Evolutionary conservation across 768 basidiomycete species (phyloP), one percentile per base, ranked within the genome.

Genomic region (Boletus rex-veris): DNA sequence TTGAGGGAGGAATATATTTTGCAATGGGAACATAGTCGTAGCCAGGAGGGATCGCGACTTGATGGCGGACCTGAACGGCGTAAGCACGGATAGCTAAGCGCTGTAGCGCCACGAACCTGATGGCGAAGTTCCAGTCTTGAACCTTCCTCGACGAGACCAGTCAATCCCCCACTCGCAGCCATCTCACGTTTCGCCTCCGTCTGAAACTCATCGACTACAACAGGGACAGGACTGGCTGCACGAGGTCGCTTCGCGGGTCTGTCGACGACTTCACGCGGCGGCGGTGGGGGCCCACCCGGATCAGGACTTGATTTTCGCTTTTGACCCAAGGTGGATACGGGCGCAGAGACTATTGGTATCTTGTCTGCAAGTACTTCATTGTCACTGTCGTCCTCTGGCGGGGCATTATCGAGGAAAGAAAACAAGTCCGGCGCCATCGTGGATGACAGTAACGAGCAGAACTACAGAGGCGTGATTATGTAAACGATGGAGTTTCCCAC

Each of bases 11-110:
- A n/a, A 90, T 80, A 69, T 99, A 94, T 65, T 90, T 80, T 16
- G 89, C 84, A 56, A 98, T 97, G 3, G 96, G 89, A 41, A 87
- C 70, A 71, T 98, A 98, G 64, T 85, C 82, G 71, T 95, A 98
- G 26, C 87, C 86, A 19, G 91, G 86, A 8, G 97, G 97, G 15
- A 98, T 85, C 7, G 94, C 94, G 37, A 99, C 97, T 85, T 97
- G 90, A 67, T 97, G 94, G 38, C 94, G 83, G 54, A 96, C 92
- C 91, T 93, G 33, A 61, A 16, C 30, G 19, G 50, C 0, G 45
- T 67, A 36, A 52, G 61, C 19, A 38, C 7, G 26, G 12, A 21
- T 7, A 42, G n/a, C 45, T 39, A 31, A 57, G 28, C 12, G 1
- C 2, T 3, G 28, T 40, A n/a, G 21, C 4, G 53, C 24, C 33